Evolutionary conservation across 805 yeast genomes (phyloP).

Genomic region (Cyberlindnera sargentensis): DNA sequence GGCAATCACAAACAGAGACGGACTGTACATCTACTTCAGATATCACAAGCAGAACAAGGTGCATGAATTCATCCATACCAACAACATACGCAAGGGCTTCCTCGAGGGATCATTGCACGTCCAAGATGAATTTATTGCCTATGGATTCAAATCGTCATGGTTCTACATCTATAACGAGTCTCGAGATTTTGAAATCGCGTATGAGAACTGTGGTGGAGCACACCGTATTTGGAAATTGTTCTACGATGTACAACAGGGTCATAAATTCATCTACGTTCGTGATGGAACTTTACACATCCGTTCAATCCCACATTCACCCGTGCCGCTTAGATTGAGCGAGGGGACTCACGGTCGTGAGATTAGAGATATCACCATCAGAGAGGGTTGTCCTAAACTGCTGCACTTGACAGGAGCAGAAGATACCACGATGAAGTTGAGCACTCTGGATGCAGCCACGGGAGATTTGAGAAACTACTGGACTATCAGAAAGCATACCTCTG

Average conservation of each 20-base stretch:
- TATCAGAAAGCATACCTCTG: constrained; percentile 79
- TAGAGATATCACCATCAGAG: constrained; percentile 59
- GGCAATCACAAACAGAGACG: constrained; percentile 58
- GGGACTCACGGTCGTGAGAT: constrained; percentile 94
- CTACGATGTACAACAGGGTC: constrained; percentile 19
- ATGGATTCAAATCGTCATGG: constrained; percentile 76
- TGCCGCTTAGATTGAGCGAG: constrained; percentile 32
- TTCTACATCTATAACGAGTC: constrained; percentile 84
- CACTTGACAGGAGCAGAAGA: constrained; percentile 86
- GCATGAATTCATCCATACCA: constrained; percentile 39
- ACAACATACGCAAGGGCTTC: constrained; percentile 67
- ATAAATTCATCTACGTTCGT: constrained; percentile 52
- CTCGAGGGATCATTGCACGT: constrained; percentile 61
- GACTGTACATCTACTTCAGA: constrained; percentile 42
- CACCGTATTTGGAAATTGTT: constrained; percentile 75
- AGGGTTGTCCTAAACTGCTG: constrained; percentile 28
- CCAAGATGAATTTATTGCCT: constrained; percentile 46
- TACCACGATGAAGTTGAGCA: constrained; percentile 61
- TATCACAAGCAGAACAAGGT: constrained; percentile 20
- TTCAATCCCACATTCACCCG: constrained; percentile 19
- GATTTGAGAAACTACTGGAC: constrained; percentile 45
- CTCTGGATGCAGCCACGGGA: constrained; percentile 31
- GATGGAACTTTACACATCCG: constrained; percentile 42
- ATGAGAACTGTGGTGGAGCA: constrained; percentile 83
- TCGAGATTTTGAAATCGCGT: constrained; percentile 57